Percentiles rank a stretch among this genome's conserved stretches.
Evolutionary conservation across 768 basidiomycete genomes (phyloP).

Genomic region (Hemileccinum rubropunctum): DNA sequence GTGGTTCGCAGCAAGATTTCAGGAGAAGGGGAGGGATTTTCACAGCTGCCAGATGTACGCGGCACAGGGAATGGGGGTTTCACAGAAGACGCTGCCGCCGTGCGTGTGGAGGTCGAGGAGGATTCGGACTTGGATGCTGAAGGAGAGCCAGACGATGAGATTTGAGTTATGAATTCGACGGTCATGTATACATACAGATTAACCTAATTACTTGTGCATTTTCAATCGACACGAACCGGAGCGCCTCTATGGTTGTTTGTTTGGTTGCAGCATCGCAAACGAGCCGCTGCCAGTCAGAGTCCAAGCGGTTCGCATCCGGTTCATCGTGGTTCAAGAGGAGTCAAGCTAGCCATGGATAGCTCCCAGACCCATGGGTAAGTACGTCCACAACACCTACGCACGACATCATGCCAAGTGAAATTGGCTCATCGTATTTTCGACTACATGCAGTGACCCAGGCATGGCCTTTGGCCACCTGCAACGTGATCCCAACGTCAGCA

Average conservation of each 20-base stretch:
- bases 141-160: slow-evolving; percentile 45
- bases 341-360: slow-evolving; percentile 30
- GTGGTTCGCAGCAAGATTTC: slow-evolving; percentile 29
- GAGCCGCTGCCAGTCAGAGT: slow-evolving; percentile 28
- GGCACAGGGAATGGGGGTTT: background rate
- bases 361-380: slow-evolving; percentile 35
- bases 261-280: slow-evolving; percentile 24
- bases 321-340: slow-evolving; percentile 34
- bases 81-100: slow-evolving; percentile 2
- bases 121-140: slow-evolving; percentile 40
- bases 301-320: slow-evolving; percentile 36
- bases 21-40: slow-evolving; percentile 14
- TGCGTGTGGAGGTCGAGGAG: slow-evolving; percentile 18
- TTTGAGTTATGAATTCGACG: slow-evolving; percentile 38
- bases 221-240: slow-evolving; percentile 20
- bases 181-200: slow-evolving; percentile 21
- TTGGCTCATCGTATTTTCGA: slow-evolving; percentile 13
- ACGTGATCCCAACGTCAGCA: slow-evolving; percentile 54
- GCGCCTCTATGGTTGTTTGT: slow-evolving; percentile 23
- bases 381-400: slow-evolving; percentile 9
- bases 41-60: slow-evolving; percentile 8
- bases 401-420: slow-evolving; percentile 4
- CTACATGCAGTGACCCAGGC: slow-evolving; percentile 47
- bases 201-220: slow-evolving; percentile 22
- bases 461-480: slow-evolving; percentile 64